A percentile compares a stretch with the other conserved stretches of the same genome.
These are phyloP conservation scores for Colletotrichum cuscutae DNA, from an alignment of 2,329 filamentous ascomycete genomes.

Conservation along the genomic window DNA sequence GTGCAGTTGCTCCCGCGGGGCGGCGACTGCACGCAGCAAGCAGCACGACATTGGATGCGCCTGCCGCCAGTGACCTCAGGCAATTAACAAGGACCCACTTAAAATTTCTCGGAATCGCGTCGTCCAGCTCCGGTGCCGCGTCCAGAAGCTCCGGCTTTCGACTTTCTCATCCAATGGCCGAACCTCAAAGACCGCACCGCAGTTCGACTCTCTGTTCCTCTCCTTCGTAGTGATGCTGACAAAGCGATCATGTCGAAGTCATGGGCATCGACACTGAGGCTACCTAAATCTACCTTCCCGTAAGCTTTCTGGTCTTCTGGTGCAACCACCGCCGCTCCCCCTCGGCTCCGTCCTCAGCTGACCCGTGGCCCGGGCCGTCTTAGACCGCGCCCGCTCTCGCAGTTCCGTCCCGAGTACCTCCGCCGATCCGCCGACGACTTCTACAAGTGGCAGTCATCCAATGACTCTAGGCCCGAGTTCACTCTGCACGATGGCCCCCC, in stretches of 20 bases:
- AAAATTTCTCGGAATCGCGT: slow-evolving; percentile 8
- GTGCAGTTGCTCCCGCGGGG: slow-evolving; percentile 3
- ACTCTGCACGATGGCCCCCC: slow-evolving; percentile 95
- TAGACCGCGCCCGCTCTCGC: slow-evolving; percentile 63
- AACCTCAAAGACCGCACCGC: neutral
- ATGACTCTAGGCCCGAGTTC: slow-evolving; percentile 71
- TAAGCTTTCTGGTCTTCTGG: slow-evolving; percentile 48
- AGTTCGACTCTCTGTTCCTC: neutral
- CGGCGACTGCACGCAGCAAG: slow-evolving; percentile 2
- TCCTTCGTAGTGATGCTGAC: slow-evolving; percentile 31
- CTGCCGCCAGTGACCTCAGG: slow-evolving; percentile 12
- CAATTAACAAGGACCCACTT: neutral
- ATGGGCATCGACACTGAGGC: slow-evolving; percentile 79
- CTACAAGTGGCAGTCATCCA: slow-evolving; percentile 83
- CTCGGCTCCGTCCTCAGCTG: slow-evolving; percentile 37
- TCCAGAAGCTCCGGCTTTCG: neutral
- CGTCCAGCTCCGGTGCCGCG: neutral
- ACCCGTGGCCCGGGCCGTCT: slow-evolving; percentile 8
- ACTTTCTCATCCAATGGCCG: neutral
- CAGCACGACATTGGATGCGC: neutral
- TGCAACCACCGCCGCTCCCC: slow-evolving; percentile 18
- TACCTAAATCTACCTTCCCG: slow-evolving; percentile 81
- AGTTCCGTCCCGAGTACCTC: slow-evolving; percentile 68
- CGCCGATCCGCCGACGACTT: slow-evolving; percentile 85
- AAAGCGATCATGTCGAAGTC: slow-evolving; percentile 59